Conservation (phyloP, 306 rosid genomes). For the Quercus wislizeni region DNA sequence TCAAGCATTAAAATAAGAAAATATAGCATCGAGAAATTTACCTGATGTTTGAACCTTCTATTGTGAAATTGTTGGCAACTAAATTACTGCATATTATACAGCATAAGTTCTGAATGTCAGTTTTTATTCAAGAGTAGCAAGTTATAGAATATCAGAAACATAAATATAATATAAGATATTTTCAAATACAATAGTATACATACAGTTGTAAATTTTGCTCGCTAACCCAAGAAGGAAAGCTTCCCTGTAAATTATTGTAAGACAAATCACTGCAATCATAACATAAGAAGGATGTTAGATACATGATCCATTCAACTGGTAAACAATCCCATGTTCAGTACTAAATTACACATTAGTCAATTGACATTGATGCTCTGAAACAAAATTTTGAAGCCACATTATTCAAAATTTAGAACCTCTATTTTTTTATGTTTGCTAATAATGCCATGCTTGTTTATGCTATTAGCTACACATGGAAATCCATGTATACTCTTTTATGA, state of each 20-base stretch:
- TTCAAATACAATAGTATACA: conserved; percentile 12
- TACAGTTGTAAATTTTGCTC: conserved; percentile 50
- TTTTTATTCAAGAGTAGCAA: background rate
- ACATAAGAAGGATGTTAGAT: conserved; percentile 4
- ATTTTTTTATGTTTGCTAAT: background rate
- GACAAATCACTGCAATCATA: conserved; percentile 73
- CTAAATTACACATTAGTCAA: background rate
- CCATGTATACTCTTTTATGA: background rate
- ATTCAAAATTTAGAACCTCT: background rate
- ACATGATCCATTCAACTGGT: background rate
- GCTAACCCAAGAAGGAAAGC: conserved; percentile 74
- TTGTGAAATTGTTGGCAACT: conserved; percentile 72
- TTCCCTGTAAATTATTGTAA: conserved; percentile 69
- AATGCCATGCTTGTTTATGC: background rate
- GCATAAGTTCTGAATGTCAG: conserved; percentile 15
- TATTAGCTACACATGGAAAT: background rate
- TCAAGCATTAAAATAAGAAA: background rate
- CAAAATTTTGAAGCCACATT: background rate
- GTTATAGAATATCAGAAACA: background rate
- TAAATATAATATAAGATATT: background rate
- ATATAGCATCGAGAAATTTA: conserved; percentile 12
- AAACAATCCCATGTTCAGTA: background rate
- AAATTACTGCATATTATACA: conserved; percentile 53
- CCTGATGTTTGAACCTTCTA: conserved; percentile 55
- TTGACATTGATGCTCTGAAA: background rate